Evolutionary conservation across 2,329 filamentous ascomycete species (phyloP).

Genomic region (Elsinoe arachidis): DNA sequence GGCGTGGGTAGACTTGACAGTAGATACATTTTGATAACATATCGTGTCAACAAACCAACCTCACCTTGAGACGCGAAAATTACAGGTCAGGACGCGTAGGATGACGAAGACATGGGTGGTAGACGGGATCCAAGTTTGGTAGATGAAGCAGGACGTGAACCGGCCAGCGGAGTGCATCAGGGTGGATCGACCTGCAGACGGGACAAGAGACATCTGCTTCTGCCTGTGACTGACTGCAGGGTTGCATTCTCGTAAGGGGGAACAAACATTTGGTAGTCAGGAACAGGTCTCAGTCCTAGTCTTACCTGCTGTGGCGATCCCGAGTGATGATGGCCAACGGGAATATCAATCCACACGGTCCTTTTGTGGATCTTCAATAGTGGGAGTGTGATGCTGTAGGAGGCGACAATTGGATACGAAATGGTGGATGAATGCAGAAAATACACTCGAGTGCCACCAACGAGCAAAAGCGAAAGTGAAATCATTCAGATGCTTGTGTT

Average conservation of each 20-base stretch:
- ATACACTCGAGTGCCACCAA: neutral
- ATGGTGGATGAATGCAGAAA: neutral
- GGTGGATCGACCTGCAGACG: slow-evolving; percentile 5
- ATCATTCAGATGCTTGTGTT: neutral
- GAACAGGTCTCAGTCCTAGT: slow-evolving; percentile 11
- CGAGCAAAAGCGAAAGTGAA: neutral
- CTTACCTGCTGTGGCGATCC: neutral
- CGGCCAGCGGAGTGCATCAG: neutral
- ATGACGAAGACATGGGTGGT: neutral
- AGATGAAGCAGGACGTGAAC: slow-evolving; percentile 10
- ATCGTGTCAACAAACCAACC: neutral
- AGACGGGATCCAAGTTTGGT: slow-evolving; percentile 8
- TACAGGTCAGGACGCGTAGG: neutral
- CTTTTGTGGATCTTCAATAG: neutral
- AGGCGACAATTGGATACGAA: neutral
- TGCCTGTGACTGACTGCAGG: neutral
- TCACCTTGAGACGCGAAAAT: slow-evolving; percentile 6
- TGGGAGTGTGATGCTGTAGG: neutral
- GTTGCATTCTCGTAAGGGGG: neutral
- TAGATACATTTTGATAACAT: neutral
- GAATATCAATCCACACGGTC: slow-evolving; percentile 10
- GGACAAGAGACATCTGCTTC: neutral
- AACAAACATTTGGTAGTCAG: neutral
- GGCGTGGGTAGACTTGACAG: neutral
- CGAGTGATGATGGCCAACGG: slow-evolving; percentile 1